These are phyloP conservation scores for Russula sp. DNA, from an alignment of 768 basidiomycete genomes.

Conservation along the genomic window DNA sequence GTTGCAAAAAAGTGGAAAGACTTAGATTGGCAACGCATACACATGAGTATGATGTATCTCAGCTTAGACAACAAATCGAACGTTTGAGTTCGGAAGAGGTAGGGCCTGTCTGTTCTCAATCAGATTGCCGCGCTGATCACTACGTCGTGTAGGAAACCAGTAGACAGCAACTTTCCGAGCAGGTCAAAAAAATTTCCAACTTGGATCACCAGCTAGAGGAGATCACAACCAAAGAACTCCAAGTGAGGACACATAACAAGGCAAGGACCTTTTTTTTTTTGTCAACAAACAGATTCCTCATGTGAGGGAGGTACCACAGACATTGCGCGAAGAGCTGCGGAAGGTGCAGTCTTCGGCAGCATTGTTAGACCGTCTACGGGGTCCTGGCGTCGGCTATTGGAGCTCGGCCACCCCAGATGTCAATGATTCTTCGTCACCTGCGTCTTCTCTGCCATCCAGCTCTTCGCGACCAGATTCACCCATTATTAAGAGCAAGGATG, in stretches of 20 bases:
- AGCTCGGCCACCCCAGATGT: constrained; percentile 39
- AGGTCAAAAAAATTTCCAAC: constrained; percentile 46
- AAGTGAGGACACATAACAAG: constrained; percentile 75
- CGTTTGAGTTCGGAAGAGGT: constrained; percentile 64
- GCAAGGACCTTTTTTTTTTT: constrained; percentile 42
- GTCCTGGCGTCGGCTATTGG: constrained; percentile 96
- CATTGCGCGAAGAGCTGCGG: constrained; percentile 87
- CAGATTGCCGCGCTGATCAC: constrained; percentile 3
- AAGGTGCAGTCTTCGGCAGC: constrained; percentile 94
- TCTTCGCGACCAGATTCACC: constrained; percentile 37
- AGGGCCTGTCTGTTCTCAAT: constrained; percentile 27
- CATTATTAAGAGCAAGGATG: constrained; percentile 54
- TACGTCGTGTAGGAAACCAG: constrained; percentile 40
- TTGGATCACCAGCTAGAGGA: constrained; percentile 76
- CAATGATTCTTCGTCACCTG: constrained; percentile 37
- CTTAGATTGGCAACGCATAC: constrained; percentile 48
- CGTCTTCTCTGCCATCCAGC: constrained; percentile 40
- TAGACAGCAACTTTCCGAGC: constrained; percentile 49
- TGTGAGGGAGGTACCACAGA: constrained; percentile 48
- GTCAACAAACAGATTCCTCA: constrained; percentile 5
- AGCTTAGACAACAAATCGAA: constrained; percentile 51
- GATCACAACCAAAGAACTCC: constrained; percentile 60
- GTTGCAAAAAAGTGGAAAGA: constrained; percentile 54
- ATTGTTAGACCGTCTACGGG: constrained; percentile 83
- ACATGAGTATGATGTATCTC: constrained; percentile 53